Base-by-base conservation (phyloP, 2,329 filamentous ascomycete genomes). In the Myriosclerotinia scirpicola region DNA sequence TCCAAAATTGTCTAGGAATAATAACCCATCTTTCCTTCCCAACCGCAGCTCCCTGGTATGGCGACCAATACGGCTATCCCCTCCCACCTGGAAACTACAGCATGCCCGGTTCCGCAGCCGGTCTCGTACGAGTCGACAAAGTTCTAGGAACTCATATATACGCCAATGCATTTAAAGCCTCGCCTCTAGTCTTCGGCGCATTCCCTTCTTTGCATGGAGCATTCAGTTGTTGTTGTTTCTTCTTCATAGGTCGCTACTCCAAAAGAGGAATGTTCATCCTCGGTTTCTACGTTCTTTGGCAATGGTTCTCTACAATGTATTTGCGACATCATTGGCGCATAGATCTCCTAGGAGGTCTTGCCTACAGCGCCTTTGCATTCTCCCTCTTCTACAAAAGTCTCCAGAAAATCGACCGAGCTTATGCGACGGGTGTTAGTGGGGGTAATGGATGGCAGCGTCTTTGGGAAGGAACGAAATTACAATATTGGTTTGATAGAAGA, bases 251-350 rank as follows among this genome's bases (percentile, higher is more conserved):
- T 1, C 55, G 73, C 26, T 75, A 75, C 60, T 74, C 73, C 12
- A 65, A 70, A 36, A 88, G 90, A 71, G 87, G 89, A 14, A 79
- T 93, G 62, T 96, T 94, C 80, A 84, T 93, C 67, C 83, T 87
- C 70, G 73, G 73, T 3, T 74, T 75, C 36, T 97, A 97, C 79
- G 90, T 90, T 44, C 83, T 90, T 73, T 97, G 93, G 93, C 87
- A 97, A 72, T 97, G 92, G 90, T 97, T 93, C 91, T 90, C 93
- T 3, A 97, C 93, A 72, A 96, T 97, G 92, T 97, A 97, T 77
- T 85, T 97, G 64, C 94, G 91, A 75, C 93, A 97, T 79, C 93
- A 97, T 80, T 97, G 97, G 77, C 93, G 93, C 40, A 89, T 97
- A 53, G 93, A 97, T 77, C 83, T 97, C 54, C 90, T 97, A 17